phyloP scores from a whole-genome alignment of 2,329 filamentous ascomycete species.

The Penicillium psychrosexuale region DNA sequence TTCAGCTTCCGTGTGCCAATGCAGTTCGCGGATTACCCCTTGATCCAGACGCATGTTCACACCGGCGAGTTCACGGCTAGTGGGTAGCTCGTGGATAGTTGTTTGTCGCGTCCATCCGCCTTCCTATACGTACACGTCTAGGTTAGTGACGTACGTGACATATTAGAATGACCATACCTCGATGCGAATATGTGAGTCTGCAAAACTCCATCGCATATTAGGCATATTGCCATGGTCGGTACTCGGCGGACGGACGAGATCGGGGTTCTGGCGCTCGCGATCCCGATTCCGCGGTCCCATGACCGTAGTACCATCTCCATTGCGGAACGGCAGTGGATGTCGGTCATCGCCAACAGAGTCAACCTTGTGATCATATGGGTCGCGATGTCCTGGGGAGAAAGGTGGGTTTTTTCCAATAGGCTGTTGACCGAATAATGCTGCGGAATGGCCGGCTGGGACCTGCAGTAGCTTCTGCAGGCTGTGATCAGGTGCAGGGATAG shows the following conservation, averaged over 20 bases:
- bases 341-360: slow-evolving; percentile 59
- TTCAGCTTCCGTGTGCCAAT: slow-evolving; percentile 79
- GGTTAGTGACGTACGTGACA: too few species aligned
- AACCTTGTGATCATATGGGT: slow-evolving; percentile 61
- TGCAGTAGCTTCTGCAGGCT: slow-evolving; percentile 37
- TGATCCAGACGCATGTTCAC: slow-evolving; percentile 75
- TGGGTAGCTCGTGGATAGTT: slow-evolving; percentile 35
- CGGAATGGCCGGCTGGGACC: slow-evolving; percentile 15
- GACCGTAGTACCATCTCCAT: slow-evolving; percentile 63
- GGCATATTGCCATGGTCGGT: slow-evolving; percentile 68
- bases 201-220: slow-evolving; percentile 72
- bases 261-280: slow-evolving; percentile 67
- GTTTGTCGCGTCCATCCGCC: slow-evolving; percentile 76
- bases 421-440: neutral
- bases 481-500: slow-evolving; percentile 14
- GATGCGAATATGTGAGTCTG: slow-evolving; percentile 62
- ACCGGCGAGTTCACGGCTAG: slow-evolving; percentile 63
- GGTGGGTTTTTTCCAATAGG: slow-evolving; percentile 38
- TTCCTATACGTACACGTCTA: slow-evolving; percentile 48
- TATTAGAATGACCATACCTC: slow-evolving; percentile 47
- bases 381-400: slow-evolving; percentile 59
- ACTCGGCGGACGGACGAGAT: slow-evolving; percentile 67
- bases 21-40: slow-evolving; percentile 71
- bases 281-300: slow-evolving; percentile 67
- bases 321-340: slow-evolving; percentile 64